Evolutionary conservation across 192 early-diverging fungal genomes (phyloP), one percentile per base, ranked within the genome.

Genomic region (Gryganskiella cystojenkinii): DNA sequence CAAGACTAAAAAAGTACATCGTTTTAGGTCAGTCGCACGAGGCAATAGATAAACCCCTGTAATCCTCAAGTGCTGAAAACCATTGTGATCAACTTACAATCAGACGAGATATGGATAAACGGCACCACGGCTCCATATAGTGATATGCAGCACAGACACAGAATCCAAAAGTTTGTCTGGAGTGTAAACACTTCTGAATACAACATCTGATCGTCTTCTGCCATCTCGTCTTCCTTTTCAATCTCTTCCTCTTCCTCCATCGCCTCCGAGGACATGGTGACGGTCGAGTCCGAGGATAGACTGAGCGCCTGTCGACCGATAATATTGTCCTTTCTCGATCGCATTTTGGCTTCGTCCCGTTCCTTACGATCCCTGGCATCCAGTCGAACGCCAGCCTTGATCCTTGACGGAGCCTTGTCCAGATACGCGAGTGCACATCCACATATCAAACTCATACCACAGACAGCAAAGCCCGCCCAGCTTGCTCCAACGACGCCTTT

Each of bases 71-170:
- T n/a, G 14, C 28, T 54, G 33, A 54, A 19, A 9, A 20, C 10
- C 25, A 11, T 14, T 13, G 46, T 28, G 11, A 46, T n/a, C 33
- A 11, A 86, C 82, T 73, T 80, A 88, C 87, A 90, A 45, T 81
- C 84, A 56, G 56, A 89, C 63, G 81, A 83, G 76, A 92, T 83
- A 57, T 90, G 89, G 58, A 82, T 88, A 63, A 92, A 92, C 1
- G 90, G 88, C 6, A 87, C 78, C 3, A 84, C 73, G 1, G 88
- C 76, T 52, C 87, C 79, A 24, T 68, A 68, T 19, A 70, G 68
- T 6, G 57, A 70, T n/a, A 68, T 68, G 9, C 65, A 72, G 28
- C 70, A 61, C 3, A 73, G 53, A 13, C 28, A 67, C 1, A 80
- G 50, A 10, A 67, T 71, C 70, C 69, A 71, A 61, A 71, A 80